phyloP scores from a whole-genome alignment of 306 rosid species.

The Cucumis cinereus region DNA sequence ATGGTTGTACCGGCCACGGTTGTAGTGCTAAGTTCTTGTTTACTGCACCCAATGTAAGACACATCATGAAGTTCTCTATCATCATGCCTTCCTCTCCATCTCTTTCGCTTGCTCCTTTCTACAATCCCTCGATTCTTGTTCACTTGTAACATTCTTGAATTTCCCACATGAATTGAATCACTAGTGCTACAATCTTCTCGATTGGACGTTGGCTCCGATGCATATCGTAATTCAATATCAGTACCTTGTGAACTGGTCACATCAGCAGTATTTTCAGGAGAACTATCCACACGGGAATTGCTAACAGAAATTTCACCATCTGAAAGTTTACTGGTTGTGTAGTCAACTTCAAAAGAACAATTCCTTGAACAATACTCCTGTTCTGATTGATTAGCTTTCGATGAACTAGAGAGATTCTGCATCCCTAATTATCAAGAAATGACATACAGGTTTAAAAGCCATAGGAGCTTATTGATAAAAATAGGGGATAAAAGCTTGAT shows the following conservation, averaged over 20 bases:
- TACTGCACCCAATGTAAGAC: constrained; percentile 34
- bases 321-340: constrained; percentile 51
- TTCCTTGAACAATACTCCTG: constrained; percentile 42
- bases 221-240: constrained; percentile 61
- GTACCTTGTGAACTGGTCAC: constrained; percentile 47
- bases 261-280: constrained; percentile 75
- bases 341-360: constrained; percentile 49
- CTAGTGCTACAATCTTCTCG: constrained; percentile 96
- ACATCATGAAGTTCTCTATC: constrained; percentile 32
- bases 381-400: constrained; percentile 41
- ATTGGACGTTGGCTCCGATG: constrained; percentile 39
- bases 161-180: constrained; percentile 51
- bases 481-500: not conserved
- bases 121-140: constrained; percentile 45
- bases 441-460: constrained; percentile 5
- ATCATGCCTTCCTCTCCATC: constrained; percentile 91
- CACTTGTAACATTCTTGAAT: constrained; percentile 39
- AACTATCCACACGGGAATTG: constrained; percentile 37
- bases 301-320: constrained; percentile 74
- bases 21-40: constrained; percentile 42
- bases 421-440: constrained; percentile 33
- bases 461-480: not conserved
- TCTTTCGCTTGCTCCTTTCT: constrained; percentile 83
- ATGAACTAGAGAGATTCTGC: constrained; percentile 32
- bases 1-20: constrained; percentile 13